A percentile compares a stretch with the other conserved stretches of the same genome.
phyloP scores from a whole-genome alignment of 2,329 filamentous ascomycete species.

The Diaporthe nobilis region DNA sequence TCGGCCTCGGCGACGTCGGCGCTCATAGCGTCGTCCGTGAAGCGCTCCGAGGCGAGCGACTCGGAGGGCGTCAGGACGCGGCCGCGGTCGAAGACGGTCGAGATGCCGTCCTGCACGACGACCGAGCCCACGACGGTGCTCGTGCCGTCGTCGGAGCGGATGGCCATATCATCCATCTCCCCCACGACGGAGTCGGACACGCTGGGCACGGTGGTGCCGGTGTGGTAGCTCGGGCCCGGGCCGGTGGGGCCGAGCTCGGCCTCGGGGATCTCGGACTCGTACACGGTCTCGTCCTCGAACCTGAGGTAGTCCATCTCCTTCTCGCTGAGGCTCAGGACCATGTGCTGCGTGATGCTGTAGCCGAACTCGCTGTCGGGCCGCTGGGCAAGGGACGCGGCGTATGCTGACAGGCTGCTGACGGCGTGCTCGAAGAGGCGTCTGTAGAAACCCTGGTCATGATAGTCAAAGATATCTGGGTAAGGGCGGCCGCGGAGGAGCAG shows the following conservation, averaged over 20 bases:
- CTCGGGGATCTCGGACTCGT: conserved; percentile 57
- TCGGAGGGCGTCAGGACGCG: conserved; percentile 53
- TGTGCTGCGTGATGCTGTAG: conserved; percentile 56
- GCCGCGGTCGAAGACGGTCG: conserved; percentile 52
- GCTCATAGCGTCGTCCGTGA: conserved; percentile 52
- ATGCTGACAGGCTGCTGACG: conserved; percentile 36
- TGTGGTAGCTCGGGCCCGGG: conserved; percentile 63
- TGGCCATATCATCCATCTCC: conserved; percentile 51
- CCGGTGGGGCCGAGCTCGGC: conserved; percentile 61
- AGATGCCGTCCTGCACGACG: conserved; percentile 57
- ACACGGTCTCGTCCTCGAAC: conserved; percentile 55
- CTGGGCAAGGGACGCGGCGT: conserved; percentile 44
- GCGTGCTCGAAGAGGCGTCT: background rate
- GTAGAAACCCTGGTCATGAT: background rate
- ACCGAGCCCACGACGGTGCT: conserved; percentile 53
- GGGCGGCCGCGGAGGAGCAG: background rate
- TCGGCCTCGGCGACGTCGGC: conserved; percentile 49
- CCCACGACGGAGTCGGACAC: conserved; percentile 47
- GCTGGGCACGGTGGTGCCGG: conserved; percentile 55
- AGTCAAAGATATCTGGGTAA: conserved; percentile 37
- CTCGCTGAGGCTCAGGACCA: conserved; percentile 67
- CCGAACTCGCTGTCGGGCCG: conserved; percentile 48
- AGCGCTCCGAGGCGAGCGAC: conserved; percentile 54
- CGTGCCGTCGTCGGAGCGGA: conserved; percentile 48
- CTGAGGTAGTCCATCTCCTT: conserved; percentile 75